A percentile compares a stretch with the other conserved stretches of the same genome.
phyloP scores from a whole-genome alignment of 805 yeast species.

The Teunomyces cretensis region DNA sequence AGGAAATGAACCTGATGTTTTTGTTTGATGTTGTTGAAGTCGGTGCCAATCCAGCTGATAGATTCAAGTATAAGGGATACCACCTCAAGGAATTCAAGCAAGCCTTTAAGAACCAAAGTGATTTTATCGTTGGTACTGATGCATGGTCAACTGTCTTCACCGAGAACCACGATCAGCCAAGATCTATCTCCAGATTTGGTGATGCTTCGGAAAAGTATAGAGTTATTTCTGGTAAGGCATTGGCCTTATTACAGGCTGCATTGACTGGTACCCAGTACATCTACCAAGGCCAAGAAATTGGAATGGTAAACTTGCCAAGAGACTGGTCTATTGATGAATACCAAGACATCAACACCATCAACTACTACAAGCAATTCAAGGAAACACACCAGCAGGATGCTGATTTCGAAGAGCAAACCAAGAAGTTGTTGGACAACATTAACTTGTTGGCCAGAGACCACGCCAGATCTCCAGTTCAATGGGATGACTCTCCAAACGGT shows the following conservation, averaged over 20 bases:
- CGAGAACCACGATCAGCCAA: slow-evolving; percentile 61
- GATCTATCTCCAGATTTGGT: slow-evolving; percentile 52
- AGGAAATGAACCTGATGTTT: slow-evolving; percentile 39
- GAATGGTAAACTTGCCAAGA: slow-evolving; percentile 49
- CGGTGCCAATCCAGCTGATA: slow-evolving; percentile 34
- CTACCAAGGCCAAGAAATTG: slow-evolving; percentile 64
- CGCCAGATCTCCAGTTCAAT: slow-evolving; percentile 56
- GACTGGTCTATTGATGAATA: slow-evolving; percentile 50
- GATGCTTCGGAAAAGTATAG: slow-evolving; percentile 33
- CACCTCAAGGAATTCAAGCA: slow-evolving; percentile 40
- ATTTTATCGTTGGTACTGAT: slow-evolving; percentile 46
- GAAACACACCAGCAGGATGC: slow-evolving; percentile 24
- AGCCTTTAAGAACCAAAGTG: slow-evolving; percentile 15
- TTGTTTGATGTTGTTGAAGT: slow-evolving; percentile 31
- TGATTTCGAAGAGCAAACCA: slow-evolving; percentile 16
- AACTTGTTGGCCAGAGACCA: slow-evolving; percentile 50
- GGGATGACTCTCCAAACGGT: slow-evolving; percentile 44
- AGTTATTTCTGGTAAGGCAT: slow-evolving; percentile 45
- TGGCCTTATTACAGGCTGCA: slow-evolving; percentile 45
- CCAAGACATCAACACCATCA: slow-evolving; percentile 48
- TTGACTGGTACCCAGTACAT: slow-evolving; percentile 55
- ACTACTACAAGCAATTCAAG: slow-evolving; percentile 36
- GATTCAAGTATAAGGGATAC: slow-evolving; percentile 34
- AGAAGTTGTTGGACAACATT: slow-evolving; percentile 30
- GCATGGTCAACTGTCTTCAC: slow-evolving; percentile 58